Conservation (phyloP, 768 basidiomycete genomes). For the Clitopilus passeckerianus region DNA sequence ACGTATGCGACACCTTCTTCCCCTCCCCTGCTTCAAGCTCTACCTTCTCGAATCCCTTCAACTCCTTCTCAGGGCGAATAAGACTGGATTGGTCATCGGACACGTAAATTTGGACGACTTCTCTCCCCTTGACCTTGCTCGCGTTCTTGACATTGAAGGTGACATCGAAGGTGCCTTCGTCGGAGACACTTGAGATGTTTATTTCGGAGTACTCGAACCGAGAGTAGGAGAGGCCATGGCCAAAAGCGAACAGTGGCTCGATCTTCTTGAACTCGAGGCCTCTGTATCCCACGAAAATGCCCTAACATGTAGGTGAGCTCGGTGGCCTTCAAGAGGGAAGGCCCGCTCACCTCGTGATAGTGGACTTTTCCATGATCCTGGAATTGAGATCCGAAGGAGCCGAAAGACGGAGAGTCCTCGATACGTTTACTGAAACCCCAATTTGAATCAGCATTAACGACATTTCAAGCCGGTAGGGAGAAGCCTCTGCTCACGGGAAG, state of each 20-base stretch:
- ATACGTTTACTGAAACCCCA: constrained; percentile 32
- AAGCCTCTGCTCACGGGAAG: constrained; percentile 44
- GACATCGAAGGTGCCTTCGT: constrained; percentile 29
- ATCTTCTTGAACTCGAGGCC: constrained; percentile 40
- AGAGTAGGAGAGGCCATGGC: constrained; percentile 60
- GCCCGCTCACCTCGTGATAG: constrained; percentile 38
- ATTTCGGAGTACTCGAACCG: constrained; percentile 47
- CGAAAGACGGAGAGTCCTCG: constrained; percentile 47
- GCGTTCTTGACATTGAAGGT: constrained; percentile 42
- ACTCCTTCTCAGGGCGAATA: constrained; percentile 39
- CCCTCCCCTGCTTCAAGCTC: constrained; percentile 37
- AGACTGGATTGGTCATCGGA: constrained; percentile 36
- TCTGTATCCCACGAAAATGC: constrained; percentile 50
- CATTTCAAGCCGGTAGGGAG: not conserved
- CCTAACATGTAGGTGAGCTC: constrained; percentile 18
- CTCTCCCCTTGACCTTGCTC: constrained; percentile 37
- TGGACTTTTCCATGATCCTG: constrained; percentile 38
- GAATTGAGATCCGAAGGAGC: constrained; percentile 36
- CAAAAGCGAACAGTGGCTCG: constrained; percentile 48
- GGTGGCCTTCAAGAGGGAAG: not conserved
- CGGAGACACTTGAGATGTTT: constrained; percentile 23
- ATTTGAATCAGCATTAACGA: not conserved
- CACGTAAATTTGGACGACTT: constrained; percentile 47
- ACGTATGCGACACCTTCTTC: constrained; percentile 26
- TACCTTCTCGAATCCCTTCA: constrained; percentile 46